Base-by-base conservation (phyloP, 2,329 filamentous ascomycete genomes). In the Aspergillus japonicus region DNA sequence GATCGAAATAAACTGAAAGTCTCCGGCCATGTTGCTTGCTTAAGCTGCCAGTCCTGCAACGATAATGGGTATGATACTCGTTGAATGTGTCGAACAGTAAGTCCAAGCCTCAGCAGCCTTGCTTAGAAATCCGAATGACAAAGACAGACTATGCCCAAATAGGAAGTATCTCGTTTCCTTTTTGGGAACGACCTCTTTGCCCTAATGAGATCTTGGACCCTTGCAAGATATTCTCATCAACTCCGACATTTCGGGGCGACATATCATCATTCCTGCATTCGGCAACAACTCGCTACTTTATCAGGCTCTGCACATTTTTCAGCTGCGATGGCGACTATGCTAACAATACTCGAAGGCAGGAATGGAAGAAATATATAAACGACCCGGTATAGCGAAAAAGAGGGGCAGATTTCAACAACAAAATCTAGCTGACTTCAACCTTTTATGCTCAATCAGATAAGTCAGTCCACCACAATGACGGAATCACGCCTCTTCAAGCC, bases 401-500 rank as follows among this genome's bases (percentile, higher is more conserved):
- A 21, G 21, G 1, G 2, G 1, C 1, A 21, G 21, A 21, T 2
- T 21, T 21, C 21, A 21, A 21, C 21, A 21, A 21, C 21, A 2
- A 21, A 21, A 21, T 21, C 21, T 21, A 1, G 21, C 21, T 2
- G 21, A 21, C 21, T 21, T 23, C 23, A 2, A 23, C 3, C 23
- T 23, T 23, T 23, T 4, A 23, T 23, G 23, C 23, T 16, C 33
- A 35, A 5, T 35, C 33, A 35, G 14, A 5, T 35, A 2, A 0
- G 4, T 12, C 12, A 35, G 4, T 35, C 2, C 12, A 35, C 33
- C 33, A 5, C 1, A 16, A 44, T 44, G 39, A 16, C 39, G 10
- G 39, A 44, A 8, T 23, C 53, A 24, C 5, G 7, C 16, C 49
- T 57, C 26, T 56, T 63, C 61, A n/a, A 26, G 1, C 74, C 78